phyloP scores from a whole-genome alignment of 495 filamentous ascomycete species.

The Aspergillus campestris region DNA sequence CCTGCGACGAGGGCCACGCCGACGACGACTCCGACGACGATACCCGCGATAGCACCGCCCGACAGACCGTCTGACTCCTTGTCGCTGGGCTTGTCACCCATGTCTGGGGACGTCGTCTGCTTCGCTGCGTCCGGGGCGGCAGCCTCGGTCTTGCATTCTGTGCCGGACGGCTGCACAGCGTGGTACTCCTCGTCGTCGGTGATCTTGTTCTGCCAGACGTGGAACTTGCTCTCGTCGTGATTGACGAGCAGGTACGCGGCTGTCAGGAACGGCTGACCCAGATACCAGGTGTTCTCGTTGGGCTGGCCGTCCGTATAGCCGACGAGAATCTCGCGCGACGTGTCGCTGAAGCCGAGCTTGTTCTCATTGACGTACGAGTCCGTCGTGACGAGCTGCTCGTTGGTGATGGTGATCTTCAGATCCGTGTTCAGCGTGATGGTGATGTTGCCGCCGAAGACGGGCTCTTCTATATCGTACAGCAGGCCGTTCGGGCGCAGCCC shows the following conservation, averaged over 20 bases:
- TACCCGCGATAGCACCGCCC: too few relatives aligned
- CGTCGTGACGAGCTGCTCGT: constrained; percentile 29
- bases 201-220: neutral
- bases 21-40: too few relatives aligned
- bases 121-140: too few relatives aligned
- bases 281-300: constrained; percentile 15
- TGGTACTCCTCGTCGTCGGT: constrained; percentile 1
- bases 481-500: constrained; percentile 16
- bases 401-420: constrained; percentile 17
- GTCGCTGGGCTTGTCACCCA: too few relatives aligned
- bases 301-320: constrained; percentile 14
- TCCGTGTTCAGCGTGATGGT: constrained; percentile 11
- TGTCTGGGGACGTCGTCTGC: too few relatives aligned
- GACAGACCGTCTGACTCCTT: too few relatives aligned
- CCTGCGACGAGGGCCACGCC: too few relatives aligned
- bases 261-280: constrained; percentile 34
- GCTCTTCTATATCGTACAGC: neutral
- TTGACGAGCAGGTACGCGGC: constrained; percentile 31
- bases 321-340: constrained; percentile 16
- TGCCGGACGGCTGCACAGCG: neutral
- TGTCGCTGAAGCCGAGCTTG: constrained; percentile 17
- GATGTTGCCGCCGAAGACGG: constrained; percentile 12
- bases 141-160: too few relatives aligned
- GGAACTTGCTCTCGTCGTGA: constrained; percentile 3
- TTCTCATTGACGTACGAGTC: constrained; percentile 13